These are phyloP conservation scores for Hippophae tibetana DNA, from an alignment of 306 rosid genomes.

Conservation along the genomic window DNA sequence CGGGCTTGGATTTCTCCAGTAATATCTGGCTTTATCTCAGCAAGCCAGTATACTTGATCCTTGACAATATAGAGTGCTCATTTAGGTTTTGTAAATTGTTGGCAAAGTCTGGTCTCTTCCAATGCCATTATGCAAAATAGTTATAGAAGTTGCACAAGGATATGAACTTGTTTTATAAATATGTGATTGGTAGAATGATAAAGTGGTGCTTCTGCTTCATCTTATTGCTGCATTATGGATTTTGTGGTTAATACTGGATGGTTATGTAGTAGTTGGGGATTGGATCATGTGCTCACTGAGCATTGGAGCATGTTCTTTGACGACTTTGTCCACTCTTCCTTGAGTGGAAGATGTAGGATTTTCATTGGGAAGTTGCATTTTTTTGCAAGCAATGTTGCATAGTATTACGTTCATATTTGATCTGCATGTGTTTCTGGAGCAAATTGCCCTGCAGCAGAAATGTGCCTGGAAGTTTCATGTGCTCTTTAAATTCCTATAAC, in stretches of 20 bases:
- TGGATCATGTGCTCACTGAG: slow-evolving; percentile 34
- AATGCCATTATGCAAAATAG: background rate
- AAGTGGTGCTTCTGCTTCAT: slow-evolving; percentile 19
- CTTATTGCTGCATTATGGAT: slow-evolving; percentile 27
- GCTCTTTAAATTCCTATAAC: slow-evolving; percentile 57
- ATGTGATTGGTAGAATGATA: slow-evolving; percentile 1
- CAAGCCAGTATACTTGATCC: too few relatives aligned
- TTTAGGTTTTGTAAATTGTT: background rate
- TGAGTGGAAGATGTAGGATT: slow-evolving; percentile 57
- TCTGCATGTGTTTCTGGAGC: slow-evolving; percentile 57
- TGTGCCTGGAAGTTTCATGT: slow-evolving; percentile 67
- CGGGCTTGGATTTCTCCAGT: too few relatives aligned
- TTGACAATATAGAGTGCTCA: too few relatives aligned
- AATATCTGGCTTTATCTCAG: too few relatives aligned
- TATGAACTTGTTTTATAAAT: background rate
- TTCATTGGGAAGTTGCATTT: slow-evolving; percentile 54
- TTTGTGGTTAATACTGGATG: slow-evolving; percentile 23
- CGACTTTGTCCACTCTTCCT: slow-evolving; percentile 39
- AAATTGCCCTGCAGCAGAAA: slow-evolving; percentile 59
- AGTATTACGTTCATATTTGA: slow-evolving; percentile 44
- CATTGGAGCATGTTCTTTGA: slow-evolving; percentile 42
- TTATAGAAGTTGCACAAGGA: background rate
- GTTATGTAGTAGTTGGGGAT: slow-evolving; percentile 24
- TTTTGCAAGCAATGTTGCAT: slow-evolving; percentile 35
- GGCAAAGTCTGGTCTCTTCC: background rate